Conservation (phyloP, 1,284 basidiomycete genomes). For the Marasmius fiardii region DNA sequence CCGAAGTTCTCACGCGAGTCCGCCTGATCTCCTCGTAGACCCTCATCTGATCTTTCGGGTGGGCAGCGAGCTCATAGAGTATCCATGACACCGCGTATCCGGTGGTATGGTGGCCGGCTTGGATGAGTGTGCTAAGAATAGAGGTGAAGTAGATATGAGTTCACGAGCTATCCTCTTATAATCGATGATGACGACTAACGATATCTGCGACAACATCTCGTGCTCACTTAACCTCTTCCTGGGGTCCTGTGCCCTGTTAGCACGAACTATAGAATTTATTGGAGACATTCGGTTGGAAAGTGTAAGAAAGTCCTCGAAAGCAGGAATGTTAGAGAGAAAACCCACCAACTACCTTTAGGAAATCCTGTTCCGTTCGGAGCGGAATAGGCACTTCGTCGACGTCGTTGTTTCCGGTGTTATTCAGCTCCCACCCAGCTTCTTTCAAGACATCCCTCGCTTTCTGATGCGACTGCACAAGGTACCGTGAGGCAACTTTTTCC, state of each 20-base stretch:
- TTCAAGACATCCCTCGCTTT: neutral
- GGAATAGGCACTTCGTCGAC: too few relatives aligned
- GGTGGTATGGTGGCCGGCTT: too few relatives aligned
- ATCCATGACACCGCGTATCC: too few relatives aligned
- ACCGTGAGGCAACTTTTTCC: neutral
- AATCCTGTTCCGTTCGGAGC: conserved; percentile 14
- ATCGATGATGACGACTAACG: conserved; percentile 10
- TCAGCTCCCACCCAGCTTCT: neutral
- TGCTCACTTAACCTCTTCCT: conserved; percentile 15
- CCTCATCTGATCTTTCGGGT: too few relatives aligned
- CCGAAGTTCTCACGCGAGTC: too few relatives aligned
- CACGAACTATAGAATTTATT: too few relatives aligned
- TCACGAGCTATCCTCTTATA: neutral
- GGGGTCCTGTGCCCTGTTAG: conserved; percentile 19
- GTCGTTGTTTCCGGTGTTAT: neutral
- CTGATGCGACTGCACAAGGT: neutral
- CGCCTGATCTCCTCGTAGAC: too few relatives aligned
- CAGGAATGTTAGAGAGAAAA: too few relatives aligned
- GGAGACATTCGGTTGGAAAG: too few relatives aligned
- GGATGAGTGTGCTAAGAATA: too few relatives aligned
- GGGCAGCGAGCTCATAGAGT: too few relatives aligned
- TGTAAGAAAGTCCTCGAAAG: neutral
- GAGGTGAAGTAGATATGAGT: too few relatives aligned
- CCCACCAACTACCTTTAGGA: conserved; percentile 24
- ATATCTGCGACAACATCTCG: conserved; percentile 25